These are phyloP conservation scores for Naganishia vaughanmartiniae DNA, from an alignment of 768 basidiomycete species.

Conservation along the genomic window DNA sequence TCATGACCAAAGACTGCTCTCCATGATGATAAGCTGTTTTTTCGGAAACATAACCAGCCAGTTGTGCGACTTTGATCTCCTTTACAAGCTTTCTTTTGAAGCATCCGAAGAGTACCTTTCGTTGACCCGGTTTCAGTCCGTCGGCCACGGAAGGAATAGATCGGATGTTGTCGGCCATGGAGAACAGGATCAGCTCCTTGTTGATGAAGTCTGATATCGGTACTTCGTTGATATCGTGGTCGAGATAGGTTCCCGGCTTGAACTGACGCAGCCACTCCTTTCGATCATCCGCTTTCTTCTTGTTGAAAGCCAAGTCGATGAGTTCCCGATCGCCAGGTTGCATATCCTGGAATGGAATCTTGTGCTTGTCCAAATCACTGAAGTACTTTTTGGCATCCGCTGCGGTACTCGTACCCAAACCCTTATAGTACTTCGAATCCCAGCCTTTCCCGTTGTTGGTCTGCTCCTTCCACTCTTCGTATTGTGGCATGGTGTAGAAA, in stretches of 20 bases:
- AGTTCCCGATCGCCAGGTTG: constrained; percentile 79
- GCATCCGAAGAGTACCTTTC: constrained; percentile 93
- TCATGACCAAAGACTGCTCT: constrained; percentile 77
- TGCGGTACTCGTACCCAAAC: constrained; percentile 89
- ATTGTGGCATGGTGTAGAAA: constrained; percentile 98
- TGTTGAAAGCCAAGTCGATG: constrained; percentile 97
- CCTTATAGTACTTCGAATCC: constrained; percentile 97
- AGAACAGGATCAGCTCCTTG: constrained; percentile 94
- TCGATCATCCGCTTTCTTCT: constrained; percentile 97
- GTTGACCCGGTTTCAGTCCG: constrained; percentile 93
- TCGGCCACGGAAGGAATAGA: constrained; percentile 93
- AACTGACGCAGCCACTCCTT: constrained; percentile 97
- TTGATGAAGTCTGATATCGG: constrained; percentile 94
- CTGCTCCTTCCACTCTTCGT: constrained; percentile 81
- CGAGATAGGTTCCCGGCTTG: constrained; percentile 92
- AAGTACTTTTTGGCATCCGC: constrained; percentile 91
- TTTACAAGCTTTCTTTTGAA: constrained; percentile 91
- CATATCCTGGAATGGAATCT: constrained; percentile 82
- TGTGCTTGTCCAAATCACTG: constrained; percentile 83
- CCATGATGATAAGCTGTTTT: constrained; percentile 96
- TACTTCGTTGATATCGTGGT: constrained; percentile 82
- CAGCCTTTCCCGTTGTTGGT: constrained; percentile 76
- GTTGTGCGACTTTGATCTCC: constrained; percentile 93
- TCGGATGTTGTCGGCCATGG: constrained; percentile 98
- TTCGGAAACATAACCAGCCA: constrained; percentile 91